Evolutionary conservation across 208 protist species (phyloP), one percentile per base, ranked within the genome.

Genomic region (Crithidia bombi): DNA sequence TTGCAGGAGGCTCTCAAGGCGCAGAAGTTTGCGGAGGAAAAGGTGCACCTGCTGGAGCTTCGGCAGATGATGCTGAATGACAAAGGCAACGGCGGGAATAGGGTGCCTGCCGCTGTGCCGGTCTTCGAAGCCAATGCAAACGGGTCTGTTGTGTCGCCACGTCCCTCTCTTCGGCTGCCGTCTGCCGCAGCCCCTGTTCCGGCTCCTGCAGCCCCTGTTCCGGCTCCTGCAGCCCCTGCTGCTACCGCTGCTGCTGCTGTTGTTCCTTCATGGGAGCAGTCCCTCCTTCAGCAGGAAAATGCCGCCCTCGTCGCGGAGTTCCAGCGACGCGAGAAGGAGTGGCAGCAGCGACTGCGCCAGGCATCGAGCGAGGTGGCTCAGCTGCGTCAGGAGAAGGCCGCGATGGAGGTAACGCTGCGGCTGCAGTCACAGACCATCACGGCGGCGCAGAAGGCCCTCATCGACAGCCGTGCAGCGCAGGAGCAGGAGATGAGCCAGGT

Each of bases 201-300:
- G 5, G 46, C 6, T 14, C 14, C 46, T 51, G 14, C 21, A 51
- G 15, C 46, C 21, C 5, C 46, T 28, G 6, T 23, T 28, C 5
- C 46, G 3, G 14, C 46, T 5, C 3, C 46, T 5, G n/a, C 46
- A 28, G n/a, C n/a, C n/a, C n/a, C n/a, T 19, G 7, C 9, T 28
- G 47, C 51, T 10, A 19, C 9, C 41, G 21, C 19, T 25, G 28
- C n/a, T 14, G 14, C 57, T 32, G 47, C 30, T 6, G 23, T 15
- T 2, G n/a, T 47, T 12, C 36, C 39, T 15, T 44, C 65, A 28
- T 65, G 65, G 69, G 75, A 81, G 51, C 65, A 73, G 58, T 43
- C 66, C 26, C 74, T 87, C 32, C 67, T 83, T 19, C 77, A 77
- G 46, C 59, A 88, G 52, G 84, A 88, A 61, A 85, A 88, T 66